Evolutionary conservation across 495 filamentous ascomycete species (phyloP).

Genomic region (Rhizodiscina lignyota): DNA sequence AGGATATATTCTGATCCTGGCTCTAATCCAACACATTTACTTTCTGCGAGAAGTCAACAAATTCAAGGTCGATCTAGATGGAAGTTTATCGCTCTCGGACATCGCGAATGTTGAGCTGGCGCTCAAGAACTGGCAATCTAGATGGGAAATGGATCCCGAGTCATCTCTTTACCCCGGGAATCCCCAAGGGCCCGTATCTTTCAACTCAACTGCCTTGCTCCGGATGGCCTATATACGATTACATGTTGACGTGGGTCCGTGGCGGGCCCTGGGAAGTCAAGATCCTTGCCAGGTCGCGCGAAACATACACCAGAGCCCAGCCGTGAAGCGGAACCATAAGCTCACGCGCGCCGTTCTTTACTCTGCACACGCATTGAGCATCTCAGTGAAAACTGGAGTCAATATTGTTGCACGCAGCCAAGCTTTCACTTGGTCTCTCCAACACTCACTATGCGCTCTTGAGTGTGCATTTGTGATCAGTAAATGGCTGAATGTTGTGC

Average conservation of each 20-base stretch:
- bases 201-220: constrained; percentile 49
- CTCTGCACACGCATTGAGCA: constrained; percentile 51
- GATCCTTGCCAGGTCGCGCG: constrained; percentile 42
- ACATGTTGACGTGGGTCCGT: constrained; percentile 47
- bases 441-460: constrained; percentile 50
- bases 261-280: constrained; percentile 42
- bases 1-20: constrained; percentile 52
- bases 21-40: constrained; percentile 53
- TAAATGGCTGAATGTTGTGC: too few species aligned
- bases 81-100: constrained; percentile 36
- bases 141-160: constrained; percentile 40
- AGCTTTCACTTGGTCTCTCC: constrained; percentile 53
- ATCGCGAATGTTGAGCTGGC: constrained; percentile 18
- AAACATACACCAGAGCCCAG: constrained; percentile 38
- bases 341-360: constrained; percentile 46
- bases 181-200: constrained; percentile 42
- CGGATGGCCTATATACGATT: constrained; percentile 50
- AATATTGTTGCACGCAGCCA: constrained; percentile 54
- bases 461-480: constrained; percentile 52
- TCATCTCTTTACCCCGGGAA: constrained; percentile 33
- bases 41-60: constrained; percentile 41
- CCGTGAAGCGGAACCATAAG: constrained; percentile 37
- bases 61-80: constrained; percentile 30
- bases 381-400: constrained; percentile 50
- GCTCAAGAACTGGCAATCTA: constrained; percentile 43